Conservation (phyloP, 1,284 basidiomycete species). For the Neotropicomus parvogracilis region DNA sequence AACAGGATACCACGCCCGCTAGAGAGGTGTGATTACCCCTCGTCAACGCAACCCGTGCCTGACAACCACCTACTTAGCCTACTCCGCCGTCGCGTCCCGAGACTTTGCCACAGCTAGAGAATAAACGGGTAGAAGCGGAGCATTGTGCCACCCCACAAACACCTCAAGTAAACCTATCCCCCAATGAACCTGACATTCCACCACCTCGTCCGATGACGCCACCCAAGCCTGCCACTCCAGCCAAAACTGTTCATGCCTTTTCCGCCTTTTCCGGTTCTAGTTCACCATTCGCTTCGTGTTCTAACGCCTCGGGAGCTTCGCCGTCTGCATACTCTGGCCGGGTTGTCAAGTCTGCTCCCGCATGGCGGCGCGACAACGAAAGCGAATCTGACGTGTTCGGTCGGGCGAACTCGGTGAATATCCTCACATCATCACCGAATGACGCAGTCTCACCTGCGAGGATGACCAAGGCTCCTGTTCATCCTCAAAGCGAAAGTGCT, state of each 20-base stretch:
- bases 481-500: background rate
- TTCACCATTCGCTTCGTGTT: slow-evolving; percentile 39
- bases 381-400: slow-evolving; percentile 11
- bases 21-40: slow-evolving; percentile 18
- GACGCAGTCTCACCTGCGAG: slow-evolving; percentile 3
- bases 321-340: slow-evolving; percentile 24
- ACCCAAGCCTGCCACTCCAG: slow-evolving; percentile 9
- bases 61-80: slow-evolving; percentile 16
- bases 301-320: slow-evolving; percentile 24
- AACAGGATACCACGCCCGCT: slow-evolving; percentile 5
- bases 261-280: slow-evolving; percentile 43
- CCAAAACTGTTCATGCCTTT: slow-evolving; percentile 34
- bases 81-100: slow-evolving; percentile 1
- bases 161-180: background rate
- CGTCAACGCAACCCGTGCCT: slow-evolving; percentile 5
- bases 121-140: slow-evolving; percentile 11
- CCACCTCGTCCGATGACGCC: slow-evolving; percentile 18
- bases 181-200: slow-evolving; percentile 15
- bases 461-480: slow-evolving; percentile 2
- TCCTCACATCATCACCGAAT: slow-evolving; percentile 21
- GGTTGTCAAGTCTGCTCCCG: slow-evolving; percentile 20
- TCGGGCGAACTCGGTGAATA: slow-evolving; percentile 4
- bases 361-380: slow-evolving; percentile 21
- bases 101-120: slow-evolving; percentile 2
- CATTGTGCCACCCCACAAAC: slow-evolving; percentile 17